Evolutionary conservation across 1,284 basidiomycete genomes (phyloP).

Genomic region (Phenoliferia sp.): DNA sequence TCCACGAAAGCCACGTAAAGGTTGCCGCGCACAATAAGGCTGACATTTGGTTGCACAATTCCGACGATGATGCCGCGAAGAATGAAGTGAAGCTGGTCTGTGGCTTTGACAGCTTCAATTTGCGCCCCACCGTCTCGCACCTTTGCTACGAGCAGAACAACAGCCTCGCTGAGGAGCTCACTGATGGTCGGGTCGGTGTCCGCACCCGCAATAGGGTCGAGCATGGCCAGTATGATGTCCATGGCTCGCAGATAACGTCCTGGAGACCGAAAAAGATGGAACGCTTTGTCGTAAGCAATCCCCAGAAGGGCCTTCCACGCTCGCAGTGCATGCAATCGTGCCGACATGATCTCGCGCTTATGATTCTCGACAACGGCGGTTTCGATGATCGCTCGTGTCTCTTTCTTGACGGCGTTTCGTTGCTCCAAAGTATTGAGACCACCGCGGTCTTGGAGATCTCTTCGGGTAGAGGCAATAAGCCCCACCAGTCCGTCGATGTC

Average conservation of each 20-base stretch:
- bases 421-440: constrained; percentile 59
- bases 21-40: constrained; percentile 92
- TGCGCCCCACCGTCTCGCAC: constrained; percentile 64
- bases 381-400: constrained; percentile 69
- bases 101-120: constrained; percentile 22
- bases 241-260: constrained; percentile 79
- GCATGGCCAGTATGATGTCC: constrained; percentile 70
- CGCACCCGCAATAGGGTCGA: constrained; percentile 45
- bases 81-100: constrained; percentile 56
- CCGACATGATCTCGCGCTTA: constrained; percentile 68
- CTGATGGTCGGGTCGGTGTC: constrained; percentile 67
- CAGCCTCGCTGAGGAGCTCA: constrained; percentile 72
- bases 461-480: constrained; percentile 59
- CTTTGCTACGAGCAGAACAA: constrained; percentile 76
- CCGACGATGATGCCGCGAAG: constrained; percentile 74
- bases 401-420: constrained; percentile 62
- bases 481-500: constrained; percentile 66
- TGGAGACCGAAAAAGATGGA: constrained; percentile 70
- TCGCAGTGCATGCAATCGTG: constrained; percentile 64
- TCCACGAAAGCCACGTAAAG: constrained; percentile 88
- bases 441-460: constrained; percentile 62
- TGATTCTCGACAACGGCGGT: constrained; percentile 83
- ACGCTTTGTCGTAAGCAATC: constrained; percentile 75
- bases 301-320: constrained; percentile 79
- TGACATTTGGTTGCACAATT: constrained; percentile 67